Conservation (phyloP, 805 yeast genomes). For the Yarrowia yakushimensis region DNA sequence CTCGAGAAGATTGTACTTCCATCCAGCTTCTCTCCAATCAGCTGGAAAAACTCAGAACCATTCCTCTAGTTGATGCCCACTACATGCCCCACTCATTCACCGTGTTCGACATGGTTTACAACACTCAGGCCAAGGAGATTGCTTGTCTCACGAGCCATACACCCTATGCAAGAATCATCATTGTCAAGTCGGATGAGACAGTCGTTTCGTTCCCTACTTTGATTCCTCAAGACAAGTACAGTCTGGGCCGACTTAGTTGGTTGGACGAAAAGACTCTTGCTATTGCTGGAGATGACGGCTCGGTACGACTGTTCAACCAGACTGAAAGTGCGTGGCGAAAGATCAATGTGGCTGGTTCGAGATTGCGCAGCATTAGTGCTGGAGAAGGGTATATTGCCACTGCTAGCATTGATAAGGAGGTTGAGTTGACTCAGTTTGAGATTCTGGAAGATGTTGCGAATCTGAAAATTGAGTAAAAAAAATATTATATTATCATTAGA, state of each 20-base stretch:
- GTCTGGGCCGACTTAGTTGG: constrained; percentile 7
- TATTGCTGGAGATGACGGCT: constrained; percentile 16
- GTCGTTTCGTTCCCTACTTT: not conserved
- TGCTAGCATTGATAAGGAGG: not conserved
- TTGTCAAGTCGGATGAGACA: not conserved
- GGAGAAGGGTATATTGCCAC: not conserved
- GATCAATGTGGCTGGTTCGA: not conserved
- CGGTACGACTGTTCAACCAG: not conserved
- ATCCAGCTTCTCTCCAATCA: not conserved
- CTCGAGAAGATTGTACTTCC: constrained; percentile 10
- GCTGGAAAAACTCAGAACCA: not conserved
- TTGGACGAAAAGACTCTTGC: not conserved
- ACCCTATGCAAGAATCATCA: constrained; percentile 6
- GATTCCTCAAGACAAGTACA: constrained; percentile 21
- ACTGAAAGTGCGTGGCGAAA: not conserved
- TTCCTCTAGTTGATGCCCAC: constrained; percentile 7
- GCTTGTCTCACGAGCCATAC: constrained; percentile 2
- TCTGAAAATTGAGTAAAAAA: not conserved
- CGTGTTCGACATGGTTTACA: constrained; percentile 19
- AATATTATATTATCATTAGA: no score
- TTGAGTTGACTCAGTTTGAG: not conserved
- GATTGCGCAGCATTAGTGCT: constrained; percentile 2
- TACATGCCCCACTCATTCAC: constrained; percentile 18
- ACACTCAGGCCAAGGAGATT: not conserved
- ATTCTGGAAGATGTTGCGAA: not conserved